Percentiles rank a stretch among this genome's conserved stretches.
Conservation (phyloP, 495 filamentous ascomycete genomes). For the Penicillium goetzii region DNA sequence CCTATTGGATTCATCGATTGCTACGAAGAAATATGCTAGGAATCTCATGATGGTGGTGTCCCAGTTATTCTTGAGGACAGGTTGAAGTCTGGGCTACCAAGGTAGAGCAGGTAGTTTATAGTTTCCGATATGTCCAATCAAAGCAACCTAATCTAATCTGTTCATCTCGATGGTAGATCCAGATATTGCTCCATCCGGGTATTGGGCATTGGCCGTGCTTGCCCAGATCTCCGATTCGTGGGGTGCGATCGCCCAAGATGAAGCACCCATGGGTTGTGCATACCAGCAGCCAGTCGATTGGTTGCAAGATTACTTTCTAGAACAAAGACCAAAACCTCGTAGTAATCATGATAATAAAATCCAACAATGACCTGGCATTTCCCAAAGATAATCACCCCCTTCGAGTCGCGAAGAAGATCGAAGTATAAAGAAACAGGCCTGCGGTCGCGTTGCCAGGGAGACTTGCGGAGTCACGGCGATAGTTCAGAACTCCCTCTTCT, state of each 20-base stretch:
- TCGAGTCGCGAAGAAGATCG: background rate
- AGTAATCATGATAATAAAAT: background rate
- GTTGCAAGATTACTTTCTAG: background rate
- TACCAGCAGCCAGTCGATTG: background rate
- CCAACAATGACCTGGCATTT: background rate
- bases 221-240: background rate
- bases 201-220: background rate
- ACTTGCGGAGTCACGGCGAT: background rate
- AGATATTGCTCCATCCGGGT: background rate
- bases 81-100: background rate
- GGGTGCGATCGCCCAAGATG: constrained; percentile 18
- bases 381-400: background rate
- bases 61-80: background rate
- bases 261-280: constrained; percentile 14
- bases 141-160: background rate
- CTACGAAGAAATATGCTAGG: background rate
- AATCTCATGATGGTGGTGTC: background rate
- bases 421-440: background rate
- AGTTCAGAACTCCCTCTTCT: background rate
- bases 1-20: background rate
- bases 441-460: background rate
- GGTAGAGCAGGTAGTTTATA: background rate
- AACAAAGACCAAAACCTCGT: background rate
- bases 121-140: background rate
- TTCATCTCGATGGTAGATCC: background rate